Percentiles rank a stretch among this genome's conserved stretches.
These are phyloP conservation scores for Pascua guehoae DNA, from an alignment of 1,284 basidiomycete species.

Conservation along the genomic window DNA sequence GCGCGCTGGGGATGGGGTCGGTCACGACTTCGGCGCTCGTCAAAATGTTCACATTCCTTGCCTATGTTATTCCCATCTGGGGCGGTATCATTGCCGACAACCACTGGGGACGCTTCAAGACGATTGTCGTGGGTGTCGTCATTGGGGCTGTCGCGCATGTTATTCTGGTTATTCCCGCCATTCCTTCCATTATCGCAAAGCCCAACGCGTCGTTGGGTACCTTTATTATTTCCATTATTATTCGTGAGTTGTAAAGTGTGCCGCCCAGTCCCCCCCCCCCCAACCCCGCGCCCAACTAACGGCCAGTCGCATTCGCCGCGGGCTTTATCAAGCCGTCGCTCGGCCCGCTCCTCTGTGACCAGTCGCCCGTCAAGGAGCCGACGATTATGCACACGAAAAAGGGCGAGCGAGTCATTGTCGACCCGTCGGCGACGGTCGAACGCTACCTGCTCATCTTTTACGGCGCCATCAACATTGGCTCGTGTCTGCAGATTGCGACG, in stretches of 20 bases:
- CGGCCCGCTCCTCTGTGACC: constrained; percentile 46
- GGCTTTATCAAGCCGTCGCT: constrained; percentile 49
- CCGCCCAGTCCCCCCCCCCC: too few species aligned
- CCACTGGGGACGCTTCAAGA: constrained; percentile 69
- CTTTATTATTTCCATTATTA: constrained; percentile 46
- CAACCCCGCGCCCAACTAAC: too few species aligned
- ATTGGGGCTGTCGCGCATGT: constrained; percentile 41
- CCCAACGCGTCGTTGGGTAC: constrained; percentile 14
- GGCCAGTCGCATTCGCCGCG: constrained; percentile 34
- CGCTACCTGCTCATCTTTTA: constrained; percentile 43
- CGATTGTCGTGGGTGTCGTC: constrained; percentile 55
- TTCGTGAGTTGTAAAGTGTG: constrained; percentile 11
- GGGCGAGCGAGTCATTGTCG: constrained; percentile 47
- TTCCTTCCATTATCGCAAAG: constrained; percentile 38
- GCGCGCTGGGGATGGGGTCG: constrained; percentile 45
- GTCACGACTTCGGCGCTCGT: constrained; percentile 27
- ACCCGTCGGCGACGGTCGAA: constrained; percentile 41
- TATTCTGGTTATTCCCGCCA: constrained; percentile 39
- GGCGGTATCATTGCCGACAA: constrained; percentile 57
- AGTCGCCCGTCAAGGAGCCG: constrained; percentile 42
- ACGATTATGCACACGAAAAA: constrained; percentile 27
- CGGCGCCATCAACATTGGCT: constrained; percentile 44
- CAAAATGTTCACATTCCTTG: constrained; percentile 34
- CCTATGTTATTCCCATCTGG: constrained; percentile 29
- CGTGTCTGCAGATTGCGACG: constrained; percentile 43